Conservation (phyloP, 2,329 filamentous ascomycete species). For the Zopfia rhizophila region DNA sequence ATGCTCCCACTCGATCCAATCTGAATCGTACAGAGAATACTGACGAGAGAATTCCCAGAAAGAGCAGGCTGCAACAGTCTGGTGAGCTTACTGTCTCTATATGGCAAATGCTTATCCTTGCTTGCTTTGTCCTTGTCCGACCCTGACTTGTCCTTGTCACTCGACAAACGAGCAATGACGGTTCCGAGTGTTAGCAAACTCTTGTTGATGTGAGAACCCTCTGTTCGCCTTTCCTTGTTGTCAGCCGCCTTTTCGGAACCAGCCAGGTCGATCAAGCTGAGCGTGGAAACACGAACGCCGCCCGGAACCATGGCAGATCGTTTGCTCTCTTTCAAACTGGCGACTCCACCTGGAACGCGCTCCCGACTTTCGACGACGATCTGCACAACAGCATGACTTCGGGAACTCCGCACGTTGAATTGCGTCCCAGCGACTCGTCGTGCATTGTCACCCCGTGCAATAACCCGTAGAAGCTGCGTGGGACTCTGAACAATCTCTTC, state of each 20-base stretch:
- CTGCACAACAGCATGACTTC: conserved; percentile 97
- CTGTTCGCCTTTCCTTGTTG: conserved; percentile 89
- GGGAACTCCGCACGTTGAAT: conserved; percentile 95
- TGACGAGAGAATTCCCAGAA: conserved; percentile 93
- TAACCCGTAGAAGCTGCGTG: conserved; percentile 92
- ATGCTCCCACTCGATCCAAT: conserved; percentile 80
- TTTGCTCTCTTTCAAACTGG: conserved; percentile 54
- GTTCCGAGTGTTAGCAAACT: conserved; percentile 94
- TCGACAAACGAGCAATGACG: conserved; percentile 92
- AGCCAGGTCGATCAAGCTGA: conserved; percentile 95
- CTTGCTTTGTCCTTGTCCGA: conserved; percentile 75
- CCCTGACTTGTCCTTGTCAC: conserved; percentile 81
- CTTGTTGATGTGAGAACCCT: conserved; percentile 99
- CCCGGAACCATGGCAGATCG: conserved; percentile 68
- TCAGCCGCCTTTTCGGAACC: conserved; percentile 97
- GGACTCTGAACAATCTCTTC: conserved; percentile 99
- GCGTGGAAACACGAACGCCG: conserved; percentile 91
- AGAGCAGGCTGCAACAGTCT: conserved; percentile 90
- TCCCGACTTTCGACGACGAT: conserved; percentile 98
- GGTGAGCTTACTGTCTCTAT: conserved; percentile 97
- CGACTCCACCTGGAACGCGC: conserved; percentile 69
- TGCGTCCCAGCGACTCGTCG: conserved; percentile 93
- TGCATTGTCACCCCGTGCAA: conserved; percentile 91
- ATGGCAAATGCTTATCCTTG: conserved; percentile 93
- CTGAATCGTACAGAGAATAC: conserved; percentile 96